These are phyloP conservation scores for Chrysopogon serrulatus DNA, from an alignment of 176 grass and related monocot genomes.

Conservation along the genomic window DNA sequence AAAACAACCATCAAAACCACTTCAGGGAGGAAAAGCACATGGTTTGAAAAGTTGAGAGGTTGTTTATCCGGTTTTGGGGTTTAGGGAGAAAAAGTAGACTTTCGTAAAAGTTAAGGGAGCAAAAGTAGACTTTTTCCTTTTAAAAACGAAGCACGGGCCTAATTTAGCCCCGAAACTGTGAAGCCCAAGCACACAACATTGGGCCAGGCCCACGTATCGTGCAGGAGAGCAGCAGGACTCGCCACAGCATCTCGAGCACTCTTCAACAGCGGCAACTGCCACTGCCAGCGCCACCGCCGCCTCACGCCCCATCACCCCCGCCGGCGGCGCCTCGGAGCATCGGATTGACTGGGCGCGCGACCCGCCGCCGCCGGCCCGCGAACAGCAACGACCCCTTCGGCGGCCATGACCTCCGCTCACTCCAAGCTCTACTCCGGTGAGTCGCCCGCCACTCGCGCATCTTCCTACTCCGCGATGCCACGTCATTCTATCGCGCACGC, in stretches of 20 bases:
- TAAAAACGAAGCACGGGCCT: not conserved
- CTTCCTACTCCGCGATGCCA: not conserved
- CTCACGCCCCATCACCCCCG: not conserved
- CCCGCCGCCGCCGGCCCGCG: not conserved
- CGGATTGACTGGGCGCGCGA: not conserved
- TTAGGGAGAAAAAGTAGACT: too few species aligned
- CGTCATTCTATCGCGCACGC: not conserved
- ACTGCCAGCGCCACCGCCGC: not conserved
- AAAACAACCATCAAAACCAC: too few species aligned
- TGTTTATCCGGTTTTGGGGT: too few species aligned
- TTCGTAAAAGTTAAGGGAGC: too few species aligned
- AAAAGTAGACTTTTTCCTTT: too few species aligned
- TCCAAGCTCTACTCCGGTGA: conserved; percentile 78
- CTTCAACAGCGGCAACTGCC: not conserved
- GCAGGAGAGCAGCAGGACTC: not conserved
- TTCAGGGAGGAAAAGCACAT: too few species aligned
- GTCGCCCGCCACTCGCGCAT: not conserved
- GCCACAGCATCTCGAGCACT: too few species aligned
- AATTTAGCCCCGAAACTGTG: not conserved
- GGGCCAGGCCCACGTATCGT: not conserved
- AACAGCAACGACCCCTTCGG: not conserved
- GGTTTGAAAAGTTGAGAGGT: too few species aligned
- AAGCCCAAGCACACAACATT: not conserved
- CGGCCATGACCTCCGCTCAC: conserved; percentile 40
- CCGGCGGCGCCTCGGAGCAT: not conserved